Base-by-base conservation (phyloP, 1,284 basidiomycete genomes). In the Leccinum subfulvum region DNA sequence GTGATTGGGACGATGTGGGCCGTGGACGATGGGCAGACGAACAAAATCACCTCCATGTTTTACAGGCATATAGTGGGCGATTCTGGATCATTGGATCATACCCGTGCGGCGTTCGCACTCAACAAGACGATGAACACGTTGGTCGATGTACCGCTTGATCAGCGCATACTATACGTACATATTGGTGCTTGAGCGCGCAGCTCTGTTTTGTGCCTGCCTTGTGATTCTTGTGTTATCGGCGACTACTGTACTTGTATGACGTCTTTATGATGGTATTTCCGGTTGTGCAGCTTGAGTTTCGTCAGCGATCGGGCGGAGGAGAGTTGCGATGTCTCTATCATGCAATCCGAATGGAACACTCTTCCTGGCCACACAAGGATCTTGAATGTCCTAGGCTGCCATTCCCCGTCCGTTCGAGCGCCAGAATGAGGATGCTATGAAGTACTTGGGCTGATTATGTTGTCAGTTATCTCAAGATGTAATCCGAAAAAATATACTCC, bases 1-100 rank as follows among this genome's bases (percentile, higher is more conserved):
- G 52, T 54, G 23, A 54, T 54, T 54, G 52, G 52, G 52, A 54
- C 52, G 26, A 54, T 54, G 52, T 54, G 52, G 52, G 52, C 26
- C 5, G 52, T 54, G 10, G 52, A 54, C 23, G 52, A 54, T 54
- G 52, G 16, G 10, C 52, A 54, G 26, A 54, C 52, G n/a, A 30
- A 26, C 26, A 18, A 26, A 16, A 54, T 54, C 28, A 33, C 52
- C 7, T 54, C 52, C 16, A 30, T n/a, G 28, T 54, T 54, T 54
- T 54, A 54, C 16, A 54, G 10, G 14, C 28, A 54, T 30, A 54
- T 54, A 6, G 10, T 30, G n/a, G 52, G 21, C 28, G 28, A 54
- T 10, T 54, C 26, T 30, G 52, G 52, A 16, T 23, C 7, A 13
- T 23, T 54, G 14, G 28, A 54, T 54, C 52, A 54, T 30, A 54